Percentiles rank a stretch among this genome's conserved stretches.
Conservation (phyloP, 345 rosid genomes). For the Punica granatum region DNA sequence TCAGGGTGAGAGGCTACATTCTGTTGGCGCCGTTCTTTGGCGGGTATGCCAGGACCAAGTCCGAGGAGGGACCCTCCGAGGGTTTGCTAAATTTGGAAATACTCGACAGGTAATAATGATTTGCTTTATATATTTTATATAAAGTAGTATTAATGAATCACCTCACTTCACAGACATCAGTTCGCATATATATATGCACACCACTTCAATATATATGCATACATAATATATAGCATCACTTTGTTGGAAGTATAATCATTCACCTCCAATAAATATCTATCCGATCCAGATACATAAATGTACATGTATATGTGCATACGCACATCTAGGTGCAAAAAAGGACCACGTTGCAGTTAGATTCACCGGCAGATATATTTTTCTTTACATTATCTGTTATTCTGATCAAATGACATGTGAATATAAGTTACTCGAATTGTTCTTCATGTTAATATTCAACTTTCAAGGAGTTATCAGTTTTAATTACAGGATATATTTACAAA, state of each 20-base stretch:
- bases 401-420: too few species aligned
- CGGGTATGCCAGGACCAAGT: conserved; percentile 60
- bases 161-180: too few species aligned
- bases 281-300: background rate
- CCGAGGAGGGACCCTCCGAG: conserved; percentile 73
- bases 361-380: too few species aligned
- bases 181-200: background rate
- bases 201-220: background rate
- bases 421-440: too few species aligned
- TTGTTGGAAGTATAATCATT: background rate
- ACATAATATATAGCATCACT: background rate
- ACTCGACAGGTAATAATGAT: conserved; percentile 54
- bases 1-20: conserved; percentile 65
- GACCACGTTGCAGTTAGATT: too few species aligned
- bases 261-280: background rate
- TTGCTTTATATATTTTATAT: background rate
- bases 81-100: conserved; percentile 45
- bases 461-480: too few species aligned
- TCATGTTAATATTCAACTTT: too few species aligned
- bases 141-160: background rate
- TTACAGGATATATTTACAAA: too few species aligned
- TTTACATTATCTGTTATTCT: too few species aligned
- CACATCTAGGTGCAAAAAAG: too few species aligned
- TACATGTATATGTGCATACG: background rate
- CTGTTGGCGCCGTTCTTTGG: conserved; percentile 86